Conservation (phyloP, 345 rosid genomes). For the Populus nigra region DNA sequence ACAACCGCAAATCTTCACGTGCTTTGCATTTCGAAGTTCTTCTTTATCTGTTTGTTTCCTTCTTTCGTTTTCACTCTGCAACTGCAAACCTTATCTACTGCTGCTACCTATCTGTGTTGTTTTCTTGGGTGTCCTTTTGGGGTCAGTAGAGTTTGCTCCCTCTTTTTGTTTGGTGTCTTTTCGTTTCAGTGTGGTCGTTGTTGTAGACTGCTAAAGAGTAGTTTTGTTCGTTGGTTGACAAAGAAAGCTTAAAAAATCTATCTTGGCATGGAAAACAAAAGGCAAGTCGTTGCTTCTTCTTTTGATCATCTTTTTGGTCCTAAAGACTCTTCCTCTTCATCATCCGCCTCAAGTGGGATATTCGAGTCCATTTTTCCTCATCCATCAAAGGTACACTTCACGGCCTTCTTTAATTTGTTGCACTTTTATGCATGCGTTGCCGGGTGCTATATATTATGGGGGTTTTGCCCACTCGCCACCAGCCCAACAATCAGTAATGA, state of each 20-base stretch:
- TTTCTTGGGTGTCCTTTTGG: not conserved
- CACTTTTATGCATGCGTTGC: not conserved
- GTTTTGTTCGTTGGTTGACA: slow-evolving; percentile 49
- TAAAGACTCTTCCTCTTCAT: slow-evolving; percentile 42
- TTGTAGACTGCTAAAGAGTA: slow-evolving; percentile 1
- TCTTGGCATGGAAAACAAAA: slow-evolving; percentile 36
- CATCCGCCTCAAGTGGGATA: slow-evolving; percentile 29
- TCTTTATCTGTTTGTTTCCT: slow-evolving; percentile 9
- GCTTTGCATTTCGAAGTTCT: slow-evolving; percentile 17
- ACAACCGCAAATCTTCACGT: slow-evolving; percentile 39
- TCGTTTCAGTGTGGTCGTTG: slow-evolving; percentile 29
- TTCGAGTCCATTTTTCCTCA: slow-evolving; percentile 55
- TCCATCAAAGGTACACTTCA: slow-evolving; percentile 43
- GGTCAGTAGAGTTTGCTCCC: not conserved
- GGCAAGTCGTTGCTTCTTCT: slow-evolving; percentile 27
- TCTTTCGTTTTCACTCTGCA: slow-evolving; percentile 8
- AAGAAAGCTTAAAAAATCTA: slow-evolving; percentile 11
- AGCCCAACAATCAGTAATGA: not conserved
- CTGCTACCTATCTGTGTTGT: slow-evolving; percentile 4
- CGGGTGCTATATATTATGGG: not conserved
- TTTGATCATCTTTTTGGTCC: slow-evolving; percentile 63
- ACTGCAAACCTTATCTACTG: slow-evolving; percentile 41
- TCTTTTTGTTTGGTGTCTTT: slow-evolving; percentile 1
- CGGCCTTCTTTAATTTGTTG: not conserved
- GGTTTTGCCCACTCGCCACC: not conserved